A percentile compares a stretch with the other conserved stretches of the same genome.
Evolutionary conservation across 371 early-diverging fungal genomes (phyloP).

Genomic region (Synchytrium microbalum): DNA sequence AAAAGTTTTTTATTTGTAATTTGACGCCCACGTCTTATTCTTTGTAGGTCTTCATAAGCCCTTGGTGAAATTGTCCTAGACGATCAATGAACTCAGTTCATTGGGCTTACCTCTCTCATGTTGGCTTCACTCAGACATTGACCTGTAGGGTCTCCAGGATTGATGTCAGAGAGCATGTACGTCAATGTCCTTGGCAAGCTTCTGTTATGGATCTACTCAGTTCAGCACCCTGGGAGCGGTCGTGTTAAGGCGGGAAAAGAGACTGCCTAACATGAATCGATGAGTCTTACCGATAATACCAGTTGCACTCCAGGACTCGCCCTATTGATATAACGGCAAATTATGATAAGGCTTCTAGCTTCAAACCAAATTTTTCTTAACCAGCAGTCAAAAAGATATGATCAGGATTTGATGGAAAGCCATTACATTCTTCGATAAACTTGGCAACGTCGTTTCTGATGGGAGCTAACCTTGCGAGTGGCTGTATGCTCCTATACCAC

Average conservation of each 20-base stretch:
- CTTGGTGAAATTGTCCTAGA: too few species aligned
- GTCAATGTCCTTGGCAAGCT: conserved; percentile 68
- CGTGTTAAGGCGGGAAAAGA: background rate
- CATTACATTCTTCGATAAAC: conserved; percentile 77
- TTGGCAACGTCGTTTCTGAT: conserved; percentile 81
- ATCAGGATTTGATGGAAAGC: conserved; percentile 71
- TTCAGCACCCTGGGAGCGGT: conserved; percentile 24
- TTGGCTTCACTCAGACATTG: conserved; percentile 72
- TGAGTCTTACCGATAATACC: conserved; percentile 47
- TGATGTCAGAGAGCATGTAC: conserved; percentile 92
- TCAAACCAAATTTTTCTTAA: conserved; percentile 13
- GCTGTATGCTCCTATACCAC: conserved; percentile 84
- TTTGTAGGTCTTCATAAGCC: too few species aligned
- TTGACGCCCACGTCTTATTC: too few species aligned
- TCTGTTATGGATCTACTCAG: conserved; percentile 52
- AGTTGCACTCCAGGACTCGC: conserved; percentile 77
- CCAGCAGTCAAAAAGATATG: conserved; percentile 88
- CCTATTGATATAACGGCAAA: conserved; percentile 45
- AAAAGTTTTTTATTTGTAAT: too few species aligned
- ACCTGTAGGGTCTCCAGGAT: conserved; percentile 98
- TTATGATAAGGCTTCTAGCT: background rate
- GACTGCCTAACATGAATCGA: background rate
- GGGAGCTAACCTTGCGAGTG: conserved; percentile 84
- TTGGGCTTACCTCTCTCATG: conserved; percentile 63
- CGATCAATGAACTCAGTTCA: too few species aligned